These are phyloP conservation scores for Musa acuminata DNA, from an alignment of 176 grass and related monocot genomes.

Conservation along the genomic window DNA sequence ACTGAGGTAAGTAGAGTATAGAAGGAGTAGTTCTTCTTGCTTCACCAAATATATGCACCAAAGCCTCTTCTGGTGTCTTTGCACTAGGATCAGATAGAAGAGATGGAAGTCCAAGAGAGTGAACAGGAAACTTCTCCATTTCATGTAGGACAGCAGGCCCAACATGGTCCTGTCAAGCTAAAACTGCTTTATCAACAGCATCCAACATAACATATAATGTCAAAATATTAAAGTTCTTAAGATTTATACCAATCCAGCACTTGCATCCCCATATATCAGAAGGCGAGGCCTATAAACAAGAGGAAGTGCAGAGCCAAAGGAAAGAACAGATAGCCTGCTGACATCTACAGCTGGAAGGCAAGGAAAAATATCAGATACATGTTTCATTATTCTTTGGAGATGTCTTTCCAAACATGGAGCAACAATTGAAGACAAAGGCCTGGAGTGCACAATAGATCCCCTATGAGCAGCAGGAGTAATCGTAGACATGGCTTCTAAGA, in stretches of 20 bases:
- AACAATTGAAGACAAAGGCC: slow-evolving; percentile 67
- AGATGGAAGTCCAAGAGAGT: slow-evolving; percentile 86
- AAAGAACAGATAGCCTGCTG: slow-evolving; percentile 54
- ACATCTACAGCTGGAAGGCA: slow-evolving; percentile 56
- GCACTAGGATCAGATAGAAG: slow-evolving; percentile 98
- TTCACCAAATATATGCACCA: slow-evolving; percentile 99
- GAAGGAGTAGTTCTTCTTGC: slow-evolving; percentile 92
- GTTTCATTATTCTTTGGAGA: slow-evolving; percentile 81
- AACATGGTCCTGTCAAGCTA: slow-evolving; percentile 81
- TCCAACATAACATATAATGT: slow-evolving; percentile 3
- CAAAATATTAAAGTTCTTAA: slow-evolving; percentile 6
- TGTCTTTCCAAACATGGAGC: slow-evolving; percentile 78
- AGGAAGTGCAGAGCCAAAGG: slow-evolving; percentile 65
- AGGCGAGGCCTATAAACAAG: slow-evolving; percentile 96
- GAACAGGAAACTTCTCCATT: slow-evolving; percentile 96
- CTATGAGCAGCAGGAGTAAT: slow-evolving; percentile 94
- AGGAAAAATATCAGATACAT: slow-evolving; percentile 72
- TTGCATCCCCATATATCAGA: slow-evolving; percentile 73
- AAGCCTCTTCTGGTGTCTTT: slow-evolving; percentile 98
- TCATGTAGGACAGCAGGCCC: slow-evolving; percentile 96
- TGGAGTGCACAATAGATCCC: slow-evolving; percentile 83
- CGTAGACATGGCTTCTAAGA: slow-evolving; percentile 96
- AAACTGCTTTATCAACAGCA: slow-evolving; percentile 34
- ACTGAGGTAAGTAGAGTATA: slow-evolving; percentile 94
- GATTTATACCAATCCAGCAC: slow-evolving; percentile 71